phyloP scores from a whole-genome alignment of 2,329 filamentous ascomycete species.

The Ophiostoma novo-ulmi region DNA sequence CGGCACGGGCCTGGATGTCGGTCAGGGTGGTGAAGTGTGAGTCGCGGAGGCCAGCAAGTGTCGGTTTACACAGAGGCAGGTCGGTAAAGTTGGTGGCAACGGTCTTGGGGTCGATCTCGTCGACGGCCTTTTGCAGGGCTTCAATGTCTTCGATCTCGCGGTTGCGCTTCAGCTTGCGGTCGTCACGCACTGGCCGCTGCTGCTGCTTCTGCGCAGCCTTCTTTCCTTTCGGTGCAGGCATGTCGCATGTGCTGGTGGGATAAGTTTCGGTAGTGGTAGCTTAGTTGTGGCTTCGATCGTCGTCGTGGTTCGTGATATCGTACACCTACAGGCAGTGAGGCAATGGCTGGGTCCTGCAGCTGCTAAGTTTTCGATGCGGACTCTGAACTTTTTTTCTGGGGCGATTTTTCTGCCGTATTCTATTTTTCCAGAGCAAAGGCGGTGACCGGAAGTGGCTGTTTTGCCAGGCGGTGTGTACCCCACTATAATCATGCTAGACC shows the following conservation, averaged over 20 bases:
- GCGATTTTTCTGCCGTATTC: slow-evolving; percentile 22
- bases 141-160: slow-evolving; percentile 30
- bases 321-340: not conserved
- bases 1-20: slow-evolving; percentile 85
- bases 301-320: not conserved
- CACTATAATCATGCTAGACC: not conserved
- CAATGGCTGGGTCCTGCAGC: not conserved
- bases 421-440: slow-evolving; percentile 17
- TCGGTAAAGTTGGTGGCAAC: slow-evolving; percentile 67
- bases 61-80: slow-evolving; percentile 78
- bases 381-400: slow-evolving; percentile 10
- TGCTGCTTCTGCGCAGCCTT: slow-evolving; percentile 17
- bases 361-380: slow-evolving; percentile 10
- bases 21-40: slow-evolving; percentile 88
- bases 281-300: not conserved
- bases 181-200: slow-evolving; percentile 22
- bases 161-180: slow-evolving; percentile 31
- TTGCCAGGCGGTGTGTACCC: slow-evolving; percentile 18
- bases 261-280: not conserved
- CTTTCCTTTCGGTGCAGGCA: slow-evolving; percentile 22
- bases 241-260: not conserved
- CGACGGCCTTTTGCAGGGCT: slow-evolving; percentile 30
- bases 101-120: slow-evolving; percentile 49
- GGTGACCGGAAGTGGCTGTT: not conserved
- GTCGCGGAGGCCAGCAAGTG: slow-evolving; percentile 69